Percentiles rank a stretch among this genome's conserved stretches.
Conservation (phyloP, 1,139 yeast species). For the Pichia sp. region DNA sequence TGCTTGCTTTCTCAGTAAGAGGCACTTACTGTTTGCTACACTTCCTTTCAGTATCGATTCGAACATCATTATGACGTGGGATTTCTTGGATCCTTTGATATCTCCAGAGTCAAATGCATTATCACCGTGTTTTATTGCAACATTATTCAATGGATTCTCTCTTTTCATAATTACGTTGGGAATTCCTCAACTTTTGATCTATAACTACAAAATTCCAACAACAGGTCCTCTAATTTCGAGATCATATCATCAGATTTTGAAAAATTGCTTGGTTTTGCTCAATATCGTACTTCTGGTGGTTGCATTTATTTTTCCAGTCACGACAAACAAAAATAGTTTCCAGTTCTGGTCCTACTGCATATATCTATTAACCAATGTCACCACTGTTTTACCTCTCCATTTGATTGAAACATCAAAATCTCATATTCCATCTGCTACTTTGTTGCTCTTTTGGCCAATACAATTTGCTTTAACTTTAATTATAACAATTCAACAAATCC, state of each 20-base stretch:
- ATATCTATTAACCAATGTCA: background rate
- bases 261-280: conserved; percentile 10
- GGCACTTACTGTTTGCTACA: too few relatives aligned
- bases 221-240: conserved; percentile 11
- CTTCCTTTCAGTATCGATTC: too few relatives aligned
- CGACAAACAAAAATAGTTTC: background rate
- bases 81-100: conserved; percentile 1
- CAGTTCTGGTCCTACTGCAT: background rate
- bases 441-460: conserved; percentile 38
- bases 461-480: conserved; percentile 25
- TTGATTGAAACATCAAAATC: conserved; percentile 30
- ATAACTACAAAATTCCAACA: conserved; percentile 16
- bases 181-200: conserved; percentile 22
- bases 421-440: conserved; percentile 29
- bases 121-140: conserved; percentile 46
- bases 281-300: conserved; percentile 6
- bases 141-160: conserved; percentile 21
- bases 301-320: conserved; percentile 2
- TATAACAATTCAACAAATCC: conserved; percentile 19
- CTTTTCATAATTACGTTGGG: conserved; percentile 25
- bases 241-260: conserved; percentile 12
- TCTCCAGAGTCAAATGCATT: conserved; percentile 36
- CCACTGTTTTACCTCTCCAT: conserved; percentile 33
- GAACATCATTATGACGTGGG: too few relatives aligned
- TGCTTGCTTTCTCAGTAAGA: too few relatives aligned